phyloP scores from a whole-genome alignment of 371 early-diverging fungal genomes.

The Rhizopus microsporus region DNA sequence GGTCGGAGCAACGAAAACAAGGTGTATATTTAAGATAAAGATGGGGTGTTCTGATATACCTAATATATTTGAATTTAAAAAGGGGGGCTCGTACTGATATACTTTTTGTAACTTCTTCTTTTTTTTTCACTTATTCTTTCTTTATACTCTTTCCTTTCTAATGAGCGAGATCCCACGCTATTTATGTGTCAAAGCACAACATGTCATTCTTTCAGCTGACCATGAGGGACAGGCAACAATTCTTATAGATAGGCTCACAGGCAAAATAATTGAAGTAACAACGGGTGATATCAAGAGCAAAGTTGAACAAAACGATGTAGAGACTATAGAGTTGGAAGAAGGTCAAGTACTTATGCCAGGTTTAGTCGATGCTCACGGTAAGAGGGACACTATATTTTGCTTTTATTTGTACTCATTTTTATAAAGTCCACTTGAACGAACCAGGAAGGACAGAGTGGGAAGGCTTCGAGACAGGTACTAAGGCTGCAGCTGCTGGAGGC shows the following conservation, averaged over 20 bases:
- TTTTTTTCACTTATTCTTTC: too few species aligned
- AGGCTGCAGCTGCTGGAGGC: constrained; percentile 82
- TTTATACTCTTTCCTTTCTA: not conserved
- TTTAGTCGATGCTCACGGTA: constrained; percentile 76
- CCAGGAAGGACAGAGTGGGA: constrained; percentile 88
- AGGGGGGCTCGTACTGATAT: too few species aligned
- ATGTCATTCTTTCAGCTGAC: constrained; percentile 48
- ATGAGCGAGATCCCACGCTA: constrained; percentile 16
- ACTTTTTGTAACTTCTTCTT: too few species aligned
- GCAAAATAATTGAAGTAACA: constrained; percentile 54
- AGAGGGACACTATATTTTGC: constrained; percentile 4
- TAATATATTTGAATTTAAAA: too few species aligned
- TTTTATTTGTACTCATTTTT: not conserved
- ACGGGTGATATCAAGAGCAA: constrained; percentile 8
- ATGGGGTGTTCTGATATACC: too few species aligned
- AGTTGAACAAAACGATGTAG: constrained; percentile 15
- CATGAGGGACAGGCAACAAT: constrained; percentile 45
- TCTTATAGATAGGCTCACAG: constrained; percentile 50
- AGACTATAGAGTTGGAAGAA: constrained; percentile 35
- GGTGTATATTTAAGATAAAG: too few species aligned
- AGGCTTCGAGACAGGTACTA: constrained; percentile 80
- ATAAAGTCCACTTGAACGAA: constrained; percentile 75
- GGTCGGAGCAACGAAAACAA: too few species aligned
- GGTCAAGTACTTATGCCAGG: constrained; percentile 73
- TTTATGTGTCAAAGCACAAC: constrained; percentile 40